A percentile compares a stretch with the other conserved stretches of the same genome.
phyloP scores from a whole-genome alignment of 1,284 basidiomycete genomes.

The Irpex sp. region DNA sequence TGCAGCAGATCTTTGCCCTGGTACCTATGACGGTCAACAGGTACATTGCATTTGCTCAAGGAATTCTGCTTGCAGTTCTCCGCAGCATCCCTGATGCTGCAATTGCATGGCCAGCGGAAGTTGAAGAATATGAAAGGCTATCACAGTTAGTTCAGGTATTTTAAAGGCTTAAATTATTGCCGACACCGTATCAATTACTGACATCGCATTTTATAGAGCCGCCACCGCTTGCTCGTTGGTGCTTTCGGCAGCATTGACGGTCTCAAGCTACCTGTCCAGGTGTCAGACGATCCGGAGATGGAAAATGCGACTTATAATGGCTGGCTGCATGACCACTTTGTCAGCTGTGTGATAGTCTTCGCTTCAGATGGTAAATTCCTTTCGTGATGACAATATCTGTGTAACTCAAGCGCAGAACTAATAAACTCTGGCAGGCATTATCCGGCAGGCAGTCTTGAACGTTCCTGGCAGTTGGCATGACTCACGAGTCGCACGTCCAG shows the following conservation, averaged over 20 bases:
- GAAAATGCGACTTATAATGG: constrained; percentile 50
- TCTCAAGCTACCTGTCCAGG: constrained; percentile 22
- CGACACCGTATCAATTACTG: background rate
- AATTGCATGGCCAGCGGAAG: constrained; percentile 31
- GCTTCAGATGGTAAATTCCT: constrained; percentile 28
- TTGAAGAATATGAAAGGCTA: constrained; percentile 19
- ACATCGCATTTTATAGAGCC: background rate
- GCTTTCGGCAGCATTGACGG: constrained; percentile 36
- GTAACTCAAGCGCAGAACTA: background rate
- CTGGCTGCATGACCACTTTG: constrained; percentile 40
- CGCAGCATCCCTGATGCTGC: constrained; percentile 28
- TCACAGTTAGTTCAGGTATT: background rate
- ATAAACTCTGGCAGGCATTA: constrained; percentile 14
- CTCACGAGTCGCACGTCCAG: constrained; percentile 32
- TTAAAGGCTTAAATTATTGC: background rate
- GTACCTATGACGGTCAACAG: constrained; percentile 23
- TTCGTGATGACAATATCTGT: no score
- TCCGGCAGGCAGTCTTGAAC: constrained; percentile 35
- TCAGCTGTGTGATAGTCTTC: constrained; percentile 29
- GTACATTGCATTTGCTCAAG: constrained; percentile 35
- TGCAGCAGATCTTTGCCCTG: constrained; percentile 37
- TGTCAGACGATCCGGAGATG: constrained; percentile 32
- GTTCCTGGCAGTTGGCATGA: constrained; percentile 49
- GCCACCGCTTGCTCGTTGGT: constrained; percentile 35
- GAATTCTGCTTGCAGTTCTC: constrained; percentile 31